These are phyloP conservation scores for Colletotrichum sp. DNA, from an alignment of 2,329 filamentous ascomycete species.

Conservation along the genomic window DNA sequence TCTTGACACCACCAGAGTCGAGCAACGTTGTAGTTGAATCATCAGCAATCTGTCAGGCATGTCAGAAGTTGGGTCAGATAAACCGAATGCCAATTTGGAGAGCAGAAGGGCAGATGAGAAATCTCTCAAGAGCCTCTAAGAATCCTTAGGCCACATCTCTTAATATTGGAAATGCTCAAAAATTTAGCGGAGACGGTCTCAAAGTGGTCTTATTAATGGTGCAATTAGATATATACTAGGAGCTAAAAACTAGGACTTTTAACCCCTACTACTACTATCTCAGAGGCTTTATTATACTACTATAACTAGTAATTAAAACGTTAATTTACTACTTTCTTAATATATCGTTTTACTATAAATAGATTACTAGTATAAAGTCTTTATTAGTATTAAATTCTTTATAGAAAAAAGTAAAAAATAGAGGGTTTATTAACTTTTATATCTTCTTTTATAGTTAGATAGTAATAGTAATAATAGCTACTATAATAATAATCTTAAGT, in stretches of 20 bases:
- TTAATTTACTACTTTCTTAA: not conserved
- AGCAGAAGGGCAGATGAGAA: too few relatives aligned
- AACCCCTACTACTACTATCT: not conserved
- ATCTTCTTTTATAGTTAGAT: not conserved
- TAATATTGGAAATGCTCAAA: too few relatives aligned
- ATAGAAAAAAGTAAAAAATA: not conserved
- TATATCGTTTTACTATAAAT: not conserved
- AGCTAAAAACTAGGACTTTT: not conserved
- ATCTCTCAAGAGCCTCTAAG: too few relatives aligned
- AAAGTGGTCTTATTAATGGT: not conserved
- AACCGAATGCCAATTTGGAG: too few relatives aligned
- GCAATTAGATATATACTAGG: not conserved
- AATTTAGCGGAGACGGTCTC: too few relatives aligned
- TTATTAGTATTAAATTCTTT: not conserved
- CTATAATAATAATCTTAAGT: not conserved
- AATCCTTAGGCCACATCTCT: too few relatives aligned
- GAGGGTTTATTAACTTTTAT: not conserved
- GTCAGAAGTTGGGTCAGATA: too few relatives aligned
- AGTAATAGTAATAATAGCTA: not conserved
- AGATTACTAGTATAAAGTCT: not conserved
- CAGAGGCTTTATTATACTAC: not conserved
- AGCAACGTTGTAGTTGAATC: too few relatives aligned
- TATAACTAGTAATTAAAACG: not conserved
- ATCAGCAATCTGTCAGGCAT: too few relatives aligned
- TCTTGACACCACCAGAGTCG: too few relatives aligned